These are phyloP conservation scores for Phytophthora fragariae DNA, from an alignment of 352 stramenopile species.

Conservation along the genomic window DNA sequence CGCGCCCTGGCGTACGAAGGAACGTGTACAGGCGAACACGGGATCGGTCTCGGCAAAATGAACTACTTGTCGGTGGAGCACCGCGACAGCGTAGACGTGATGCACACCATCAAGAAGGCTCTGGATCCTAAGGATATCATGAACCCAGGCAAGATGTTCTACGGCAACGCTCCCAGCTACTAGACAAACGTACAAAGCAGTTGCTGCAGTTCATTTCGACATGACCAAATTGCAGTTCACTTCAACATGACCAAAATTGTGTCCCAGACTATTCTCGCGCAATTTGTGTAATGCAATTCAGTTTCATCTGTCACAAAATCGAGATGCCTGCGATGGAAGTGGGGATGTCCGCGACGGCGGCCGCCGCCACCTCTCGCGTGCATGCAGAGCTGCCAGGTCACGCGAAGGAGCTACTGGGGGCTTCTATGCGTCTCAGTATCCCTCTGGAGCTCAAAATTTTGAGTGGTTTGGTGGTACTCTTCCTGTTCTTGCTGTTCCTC, in stretches of 20 bases:
- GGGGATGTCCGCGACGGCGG: conserved; percentile 9
- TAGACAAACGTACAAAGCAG: not conserved
- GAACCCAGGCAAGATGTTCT: conserved; percentile 97
- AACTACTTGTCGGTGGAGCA: conserved; percentile 92
- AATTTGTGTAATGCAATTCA: not conserved
- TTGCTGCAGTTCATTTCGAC: conserved; percentile 11
- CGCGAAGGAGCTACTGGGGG: conserved; percentile 43
- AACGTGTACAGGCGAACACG: conserved; percentile 98
- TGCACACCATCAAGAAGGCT: conserved; percentile 94
- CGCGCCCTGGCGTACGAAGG: conserved; percentile 88
- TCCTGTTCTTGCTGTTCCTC: conserved; percentile 87
- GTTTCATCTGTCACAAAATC: not conserved
- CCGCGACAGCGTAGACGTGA: conserved; percentile 90
- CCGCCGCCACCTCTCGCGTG: conserved; percentile 1
- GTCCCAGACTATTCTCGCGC: conserved; percentile 5
- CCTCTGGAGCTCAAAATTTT: conserved; percentile 79
- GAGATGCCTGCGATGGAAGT: conserved; percentile 18
- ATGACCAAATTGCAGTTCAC: conserved; percentile 7
- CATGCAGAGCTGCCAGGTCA: conserved; percentile 39
- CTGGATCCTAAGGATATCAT: conserved; percentile 96
- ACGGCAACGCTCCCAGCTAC: conserved; percentile 40
- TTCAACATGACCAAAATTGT: conserved; percentile 21
- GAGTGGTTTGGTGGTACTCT: conserved; percentile 62
- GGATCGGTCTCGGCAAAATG: conserved; percentile 95
- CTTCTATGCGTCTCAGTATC: conserved; percentile 44